These are phyloP conservation scores for Nepenthes alata DNA, from an alignment of 179 eudicot species.

Conservation along the genomic window DNA sequence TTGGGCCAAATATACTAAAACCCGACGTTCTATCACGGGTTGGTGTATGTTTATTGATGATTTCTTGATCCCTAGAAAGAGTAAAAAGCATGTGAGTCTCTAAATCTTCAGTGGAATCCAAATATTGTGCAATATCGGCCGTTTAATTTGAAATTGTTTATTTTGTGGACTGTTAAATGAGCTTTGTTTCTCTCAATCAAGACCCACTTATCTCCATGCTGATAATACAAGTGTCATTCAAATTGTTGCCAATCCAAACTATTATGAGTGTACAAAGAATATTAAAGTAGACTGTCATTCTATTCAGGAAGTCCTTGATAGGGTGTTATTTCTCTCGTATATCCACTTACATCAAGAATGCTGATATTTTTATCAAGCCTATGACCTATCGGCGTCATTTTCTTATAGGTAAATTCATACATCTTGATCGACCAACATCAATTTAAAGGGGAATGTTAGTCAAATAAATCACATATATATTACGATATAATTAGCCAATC, in stretches of 20 bases:
- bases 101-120: slow-evolving; percentile 1
- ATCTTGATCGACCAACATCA: not conserved
- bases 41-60: slow-evolving; percentile 7
- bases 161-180: not conserved
- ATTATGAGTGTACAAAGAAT: slow-evolving; percentile 6
- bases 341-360: not conserved
- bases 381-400: not conserved
- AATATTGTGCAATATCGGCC: slow-evolving; percentile 6
- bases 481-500: too few relatives aligned
- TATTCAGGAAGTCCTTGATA: slow-evolving; percentile 1
- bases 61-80: slow-evolving; percentile 8
- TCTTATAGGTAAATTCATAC: slow-evolving; percentile 1
- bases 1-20: not conserved
- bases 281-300: slow-evolving; percentile 16
- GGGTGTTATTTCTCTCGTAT: not conserved
- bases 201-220: slow-evolving; percentile 6
- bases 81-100: slow-evolving; percentile 11
- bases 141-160: slow-evolving; percentile 4
- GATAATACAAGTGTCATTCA: slow-evolving; percentile 7
- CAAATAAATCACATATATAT: too few relatives aligned
- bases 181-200: slow-evolving; percentile 4
- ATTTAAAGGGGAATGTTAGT: not conserved
- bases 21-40: not conserved
- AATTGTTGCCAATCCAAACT: slow-evolving; percentile 2
- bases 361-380: slow-evolving; percentile 6